Percentiles rank a stretch among this genome's conserved stretches.
Evolutionary conservation across 2,329 filamentous ascomycete species (phyloP).

Genomic region (Pseudomassariella vexata): DNA sequence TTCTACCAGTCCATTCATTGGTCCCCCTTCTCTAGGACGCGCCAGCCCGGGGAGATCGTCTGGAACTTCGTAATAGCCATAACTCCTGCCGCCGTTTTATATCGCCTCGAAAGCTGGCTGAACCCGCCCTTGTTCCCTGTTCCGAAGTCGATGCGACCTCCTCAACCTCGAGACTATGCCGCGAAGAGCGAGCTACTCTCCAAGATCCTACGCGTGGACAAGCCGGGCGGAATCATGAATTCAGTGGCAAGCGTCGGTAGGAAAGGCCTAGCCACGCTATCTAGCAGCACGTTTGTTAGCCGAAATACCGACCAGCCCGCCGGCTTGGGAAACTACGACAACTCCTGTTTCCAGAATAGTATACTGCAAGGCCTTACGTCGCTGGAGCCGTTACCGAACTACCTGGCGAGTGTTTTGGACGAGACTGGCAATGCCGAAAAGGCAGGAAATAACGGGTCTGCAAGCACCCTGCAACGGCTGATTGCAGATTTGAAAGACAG

Average conservation of each 20-base stretch:
- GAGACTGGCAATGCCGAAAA: slow-evolving; percentile 7
- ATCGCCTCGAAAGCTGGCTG: slow-evolving; percentile 50
- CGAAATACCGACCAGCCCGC: slow-evolving; percentile 40
- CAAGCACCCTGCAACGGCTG: slow-evolving; percentile 54
- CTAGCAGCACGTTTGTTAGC: slow-evolving; percentile 36
- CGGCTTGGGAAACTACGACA: slow-evolving; percentile 86
- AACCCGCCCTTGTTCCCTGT: slow-evolving; percentile 37
- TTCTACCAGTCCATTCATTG: slow-evolving; percentile 28
- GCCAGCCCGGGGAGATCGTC: slow-evolving; percentile 36
- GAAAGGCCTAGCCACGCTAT: slow-evolving; percentile 48
- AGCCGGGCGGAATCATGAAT: slow-evolving; percentile 44
- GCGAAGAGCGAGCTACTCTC: slow-evolving; percentile 62
- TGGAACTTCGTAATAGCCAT: slow-evolving; percentile 57
- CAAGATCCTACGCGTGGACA: slow-evolving; percentile 56
- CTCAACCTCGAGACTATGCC: slow-evolving; percentile 36
- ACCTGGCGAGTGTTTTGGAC: slow-evolving; percentile 46
- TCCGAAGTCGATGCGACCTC: slow-evolving; percentile 27
- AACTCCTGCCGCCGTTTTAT: slow-evolving; percentile 51
- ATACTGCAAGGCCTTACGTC: slow-evolving; percentile 81
- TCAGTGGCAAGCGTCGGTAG: slow-evolving; percentile 54
- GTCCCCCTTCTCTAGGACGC: slow-evolving; percentile 23
- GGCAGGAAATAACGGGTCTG: slow-evolving; percentile 27
- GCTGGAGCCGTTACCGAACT: slow-evolving; percentile 61
- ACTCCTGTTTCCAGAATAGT: slow-evolving; percentile 97
- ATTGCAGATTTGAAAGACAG: slow-evolving; percentile 65